phyloP scores from a whole-genome alignment of 2,329 filamentous ascomycete genomes.

The Truncatella angustata region DNA sequence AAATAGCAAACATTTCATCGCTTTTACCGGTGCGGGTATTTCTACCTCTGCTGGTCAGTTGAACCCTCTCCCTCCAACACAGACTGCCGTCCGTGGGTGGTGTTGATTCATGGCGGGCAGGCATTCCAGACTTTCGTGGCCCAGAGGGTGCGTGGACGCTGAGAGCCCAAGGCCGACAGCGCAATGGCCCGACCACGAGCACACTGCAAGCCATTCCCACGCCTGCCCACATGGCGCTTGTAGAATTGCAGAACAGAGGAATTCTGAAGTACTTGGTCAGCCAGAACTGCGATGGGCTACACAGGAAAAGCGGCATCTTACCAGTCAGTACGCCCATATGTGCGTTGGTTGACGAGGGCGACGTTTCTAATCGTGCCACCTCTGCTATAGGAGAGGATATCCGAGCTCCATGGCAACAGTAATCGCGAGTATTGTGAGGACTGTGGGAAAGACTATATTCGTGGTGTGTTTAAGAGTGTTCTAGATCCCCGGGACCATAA shows the following conservation, averaged over 20 bases:
- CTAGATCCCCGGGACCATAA: background rate
- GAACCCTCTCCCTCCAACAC: background rate
- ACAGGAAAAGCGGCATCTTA: slow-evolving; percentile 44
- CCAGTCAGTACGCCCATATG: slow-evolving; percentile 29
- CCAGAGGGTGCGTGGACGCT: slow-evolving; percentile 45
- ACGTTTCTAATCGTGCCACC: no score
- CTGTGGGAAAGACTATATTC: slow-evolving; percentile 44
- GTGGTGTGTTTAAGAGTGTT: slow-evolving; percentile 27
- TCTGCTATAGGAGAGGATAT: slow-evolving; percentile 39
- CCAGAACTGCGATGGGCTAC: slow-evolving; percentile 44
- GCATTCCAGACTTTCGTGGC: slow-evolving; percentile 47
- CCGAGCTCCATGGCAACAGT: slow-evolving; percentile 47
- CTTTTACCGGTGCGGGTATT: slow-evolving; percentile 45
- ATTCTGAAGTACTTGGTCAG: slow-evolving; percentile 42
- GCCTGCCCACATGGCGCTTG: slow-evolving; percentile 44
- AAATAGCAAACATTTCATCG: slow-evolving; percentile 43
- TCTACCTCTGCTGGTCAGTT: slow-evolving; percentile 42
- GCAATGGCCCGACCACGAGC: slow-evolving; percentile 28
- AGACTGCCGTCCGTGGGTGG: background rate
- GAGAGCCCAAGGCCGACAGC: slow-evolving; percentile 37
- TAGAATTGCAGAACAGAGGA: slow-evolving; percentile 39
- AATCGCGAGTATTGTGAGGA: slow-evolving; percentile 43
- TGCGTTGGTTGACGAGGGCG: background rate
- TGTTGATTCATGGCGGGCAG: slow-evolving; percentile 20
- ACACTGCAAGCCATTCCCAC: slow-evolving; percentile 44